Evolutionary conservation across 495 filamentous ascomycete species (phyloP).

Genomic region (Hypoxylon fragiforme): DNA sequence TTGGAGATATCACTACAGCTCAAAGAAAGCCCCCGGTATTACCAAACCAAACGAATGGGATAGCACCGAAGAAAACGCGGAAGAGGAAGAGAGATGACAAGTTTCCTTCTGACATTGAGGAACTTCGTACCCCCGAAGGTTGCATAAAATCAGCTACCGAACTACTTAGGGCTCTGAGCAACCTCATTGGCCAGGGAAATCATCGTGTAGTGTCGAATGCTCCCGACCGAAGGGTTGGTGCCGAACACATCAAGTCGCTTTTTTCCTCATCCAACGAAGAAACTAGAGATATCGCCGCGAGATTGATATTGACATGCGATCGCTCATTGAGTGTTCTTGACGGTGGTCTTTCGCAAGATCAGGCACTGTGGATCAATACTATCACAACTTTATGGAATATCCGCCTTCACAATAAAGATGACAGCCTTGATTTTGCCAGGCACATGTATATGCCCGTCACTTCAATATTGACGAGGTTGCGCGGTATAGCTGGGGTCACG

Average conservation of each 20-base stretch:
- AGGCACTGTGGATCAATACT: constrained; percentile 45
- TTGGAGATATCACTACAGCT: constrained; percentile 47
- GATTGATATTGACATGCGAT: constrained; percentile 44
- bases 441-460: constrained; percentile 39
- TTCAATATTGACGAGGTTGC: constrained; percentile 42
- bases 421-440: constrained; percentile 45
- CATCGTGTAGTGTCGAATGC: constrained; percentile 6
- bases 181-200: constrained; percentile 38
- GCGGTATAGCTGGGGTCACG: constrained; percentile 24
- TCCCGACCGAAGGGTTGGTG: constrained; percentile 41
- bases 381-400: constrained; percentile 48
- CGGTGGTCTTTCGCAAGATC: constrained; percentile 25
- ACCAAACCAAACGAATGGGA: constrained; percentile 8
- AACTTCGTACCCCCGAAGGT: constrained; percentile 36
- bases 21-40: constrained; percentile 3
- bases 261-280: constrained; percentile 48
- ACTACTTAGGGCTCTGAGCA: constrained; percentile 42
- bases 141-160: constrained; percentile 46
- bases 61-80: constrained; percentile 22
- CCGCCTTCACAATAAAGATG: constrained; percentile 43
- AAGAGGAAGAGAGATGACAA: constrained; percentile 43
- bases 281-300: constrained; percentile 41
- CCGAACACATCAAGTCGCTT: constrained; percentile 52
- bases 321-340: constrained; percentile 35
- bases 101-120: constrained; percentile 34